Evolutionary conservation across 2,329 filamentous ascomycete genomes (phyloP).

Genomic region (Zymoseptoria ardabiliae): DNA sequence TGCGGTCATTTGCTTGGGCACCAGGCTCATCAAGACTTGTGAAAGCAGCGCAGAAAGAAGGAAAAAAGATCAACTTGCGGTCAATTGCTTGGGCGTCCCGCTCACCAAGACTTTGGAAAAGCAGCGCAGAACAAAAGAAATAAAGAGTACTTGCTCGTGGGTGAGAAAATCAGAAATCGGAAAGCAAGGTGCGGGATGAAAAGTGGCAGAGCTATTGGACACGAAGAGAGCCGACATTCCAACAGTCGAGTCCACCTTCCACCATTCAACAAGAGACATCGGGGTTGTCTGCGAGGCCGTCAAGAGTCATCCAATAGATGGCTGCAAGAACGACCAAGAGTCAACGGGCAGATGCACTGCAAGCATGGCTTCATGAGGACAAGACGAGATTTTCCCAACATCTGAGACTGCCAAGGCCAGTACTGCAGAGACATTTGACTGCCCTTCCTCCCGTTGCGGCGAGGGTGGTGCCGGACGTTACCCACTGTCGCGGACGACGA

Average conservation of each 20-base stretch:
- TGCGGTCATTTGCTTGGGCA: too few species aligned
- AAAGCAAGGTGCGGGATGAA: background rate
- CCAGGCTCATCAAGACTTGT: too few species aligned
- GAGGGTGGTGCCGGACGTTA: background rate
- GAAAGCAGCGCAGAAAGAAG: background rate
- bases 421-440: background rate
- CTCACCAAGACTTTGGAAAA: background rate
- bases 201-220: background rate
- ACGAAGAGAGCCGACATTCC: background rate
- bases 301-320: background rate
- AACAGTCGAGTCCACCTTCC: background rate
- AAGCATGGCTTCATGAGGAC: background rate
- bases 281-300: background rate
- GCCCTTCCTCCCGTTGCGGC: background rate
- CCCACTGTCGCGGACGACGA: background rate
- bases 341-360: background rate
- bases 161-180: background rate
- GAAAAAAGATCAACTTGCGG: background rate
- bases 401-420: background rate
- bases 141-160: background rate
- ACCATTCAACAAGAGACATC: background rate
- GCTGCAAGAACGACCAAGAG: background rate
- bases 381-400: background rate
- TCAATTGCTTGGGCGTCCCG: too few species aligned
- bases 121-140: background rate